These are phyloP conservation scores for Linanthus parryae DNA, from an alignment of 148 eudicot species.

Conservation along the genomic window DNA sequence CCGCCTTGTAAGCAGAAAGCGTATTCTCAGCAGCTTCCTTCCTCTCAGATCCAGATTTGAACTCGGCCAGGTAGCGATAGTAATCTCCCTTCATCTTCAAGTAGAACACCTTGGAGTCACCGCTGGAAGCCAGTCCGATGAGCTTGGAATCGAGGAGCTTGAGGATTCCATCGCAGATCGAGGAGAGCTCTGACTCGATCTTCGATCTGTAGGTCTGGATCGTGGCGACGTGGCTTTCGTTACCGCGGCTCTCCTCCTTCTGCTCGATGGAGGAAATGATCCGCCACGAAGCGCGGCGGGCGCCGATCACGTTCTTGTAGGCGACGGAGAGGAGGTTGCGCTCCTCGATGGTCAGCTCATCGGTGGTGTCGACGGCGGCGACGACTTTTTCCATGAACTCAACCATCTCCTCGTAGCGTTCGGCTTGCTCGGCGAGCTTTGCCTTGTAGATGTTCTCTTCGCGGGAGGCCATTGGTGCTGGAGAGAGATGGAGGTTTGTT, in stretches of 20 bases:
- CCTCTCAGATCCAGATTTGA: slow-evolving; percentile 54
- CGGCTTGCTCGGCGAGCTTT: slow-evolving; percentile 66
- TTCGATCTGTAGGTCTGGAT: neutral
- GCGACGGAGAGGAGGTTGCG: slow-evolving; percentile 32
- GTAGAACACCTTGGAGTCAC: slow-evolving; percentile 30
- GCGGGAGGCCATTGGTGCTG: too few relatives aligned
- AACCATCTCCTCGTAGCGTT: slow-evolving; percentile 72
- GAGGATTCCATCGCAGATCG: neutral
- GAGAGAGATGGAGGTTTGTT: too few relatives aligned
- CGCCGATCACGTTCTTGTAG: slow-evolving; percentile 33
- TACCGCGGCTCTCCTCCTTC: slow-evolving; percentile 28
- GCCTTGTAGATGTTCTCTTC: slow-evolving; percentile 68
- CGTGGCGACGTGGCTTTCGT: too few relatives aligned
- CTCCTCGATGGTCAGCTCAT: slow-evolving; percentile 26
- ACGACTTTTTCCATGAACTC: slow-evolving; percentile 59
- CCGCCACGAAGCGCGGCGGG: slow-evolving; percentile 31
- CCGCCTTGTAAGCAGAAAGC: slow-evolving; percentile 61
- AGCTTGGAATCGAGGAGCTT: neutral
- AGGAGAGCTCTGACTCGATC: neutral
- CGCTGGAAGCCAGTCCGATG: neutral
- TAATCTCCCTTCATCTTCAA: slow-evolving; percentile 81
- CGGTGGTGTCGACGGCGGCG: too few relatives aligned
- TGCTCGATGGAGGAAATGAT: slow-evolving; percentile 26
- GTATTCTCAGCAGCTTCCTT: slow-evolving; percentile 80
- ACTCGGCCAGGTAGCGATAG: slow-evolving; percentile 69